These are phyloP conservation scores for Antarctomyces pellizariae DNA, from an alignment of 495 filamentous ascomycete species.

Conservation along the genomic window DNA sequence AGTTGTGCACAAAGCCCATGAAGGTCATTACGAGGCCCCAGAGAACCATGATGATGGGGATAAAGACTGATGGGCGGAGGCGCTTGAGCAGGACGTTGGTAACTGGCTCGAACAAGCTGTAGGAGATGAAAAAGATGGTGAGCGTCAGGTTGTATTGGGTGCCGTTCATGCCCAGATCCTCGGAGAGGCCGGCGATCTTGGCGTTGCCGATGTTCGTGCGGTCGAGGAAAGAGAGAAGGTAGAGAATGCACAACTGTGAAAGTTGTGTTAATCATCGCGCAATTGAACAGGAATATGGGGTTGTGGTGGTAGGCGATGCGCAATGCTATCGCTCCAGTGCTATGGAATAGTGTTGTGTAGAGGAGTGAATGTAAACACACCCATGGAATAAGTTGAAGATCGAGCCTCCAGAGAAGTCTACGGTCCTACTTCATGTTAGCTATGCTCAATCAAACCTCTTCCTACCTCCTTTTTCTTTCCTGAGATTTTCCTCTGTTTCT, in stretches of 20 bases:
- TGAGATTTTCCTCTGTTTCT: too few relatives aligned
- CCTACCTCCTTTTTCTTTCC: too few relatives aligned
- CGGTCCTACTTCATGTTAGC: conserved; percentile 27
- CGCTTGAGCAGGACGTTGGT: conserved; percentile 77
- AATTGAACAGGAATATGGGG: background rate
- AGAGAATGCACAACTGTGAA: conserved; percentile 49
- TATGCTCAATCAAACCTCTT: too few relatives aligned
- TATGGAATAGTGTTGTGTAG: background rate
- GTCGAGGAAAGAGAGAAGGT: conserved; percentile 68
- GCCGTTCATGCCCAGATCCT: conserved; percentile 35
- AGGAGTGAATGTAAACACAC: conserved; percentile 11
- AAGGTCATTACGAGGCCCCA: conserved; percentile 64
- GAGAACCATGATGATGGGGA: conserved; percentile 37
- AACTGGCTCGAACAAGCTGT: conserved; percentile 64
- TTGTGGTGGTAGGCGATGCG: conserved; percentile 1
- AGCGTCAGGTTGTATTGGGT: conserved; percentile 57
- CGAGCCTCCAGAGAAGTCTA: conserved; percentile 43
- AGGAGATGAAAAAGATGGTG: conserved; percentile 83
- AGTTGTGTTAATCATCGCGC: background rate
- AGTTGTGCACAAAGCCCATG: conserved; percentile 68
- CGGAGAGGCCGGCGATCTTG: conserved; percentile 49
- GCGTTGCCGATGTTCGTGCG: conserved; percentile 76
- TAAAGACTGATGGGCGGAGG: conserved; percentile 28
- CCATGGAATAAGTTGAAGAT: conserved; percentile 53
- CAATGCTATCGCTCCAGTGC: background rate